Evolutionary conservation across 208 protist genomes (phyloP).

Genomic region (Trypanosoma boissoni): DNA sequence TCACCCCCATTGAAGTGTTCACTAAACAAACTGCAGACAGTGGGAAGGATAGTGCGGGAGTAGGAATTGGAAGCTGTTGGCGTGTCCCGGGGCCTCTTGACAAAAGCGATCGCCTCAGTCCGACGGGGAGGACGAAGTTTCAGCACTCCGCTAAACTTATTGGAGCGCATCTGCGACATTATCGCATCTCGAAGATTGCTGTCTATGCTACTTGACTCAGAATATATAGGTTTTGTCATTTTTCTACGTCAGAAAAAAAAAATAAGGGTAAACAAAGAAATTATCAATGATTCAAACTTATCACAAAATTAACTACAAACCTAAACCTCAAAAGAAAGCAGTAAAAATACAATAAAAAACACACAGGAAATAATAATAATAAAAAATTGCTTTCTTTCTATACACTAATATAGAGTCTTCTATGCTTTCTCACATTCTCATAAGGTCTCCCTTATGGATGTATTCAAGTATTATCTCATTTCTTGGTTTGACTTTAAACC

Average conservation of each 20-base stretch:
- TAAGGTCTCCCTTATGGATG: too few relatives aligned
- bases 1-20: not conserved
- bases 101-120: not conserved
- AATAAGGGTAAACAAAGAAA: too few relatives aligned
- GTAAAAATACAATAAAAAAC: slow-evolving; percentile 7
- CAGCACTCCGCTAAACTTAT: not conserved
- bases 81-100: slow-evolving; percentile 1
- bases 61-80: not conserved
- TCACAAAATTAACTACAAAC: too few relatives aligned
- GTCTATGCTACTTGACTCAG: not conserved
- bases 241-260: not conserved
- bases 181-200: not conserved
- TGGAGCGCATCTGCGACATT: not conserved
- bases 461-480: too few relatives aligned
- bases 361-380: slow-evolving; percentile 3
- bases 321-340: too few relatives aligned
- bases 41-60: not conserved
- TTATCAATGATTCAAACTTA: too few relatives aligned
- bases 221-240: not conserved
- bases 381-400: slow-evolving; percentile 14
- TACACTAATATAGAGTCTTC: slow-evolving; percentile 3
- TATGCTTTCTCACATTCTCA: too few relatives aligned
- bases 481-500: too few relatives aligned
- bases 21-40: not conserved
- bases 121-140: not conserved